Conservation (phyloP, 192 early-diverging fungal genomes). For the Podila clonocystis region DNA sequence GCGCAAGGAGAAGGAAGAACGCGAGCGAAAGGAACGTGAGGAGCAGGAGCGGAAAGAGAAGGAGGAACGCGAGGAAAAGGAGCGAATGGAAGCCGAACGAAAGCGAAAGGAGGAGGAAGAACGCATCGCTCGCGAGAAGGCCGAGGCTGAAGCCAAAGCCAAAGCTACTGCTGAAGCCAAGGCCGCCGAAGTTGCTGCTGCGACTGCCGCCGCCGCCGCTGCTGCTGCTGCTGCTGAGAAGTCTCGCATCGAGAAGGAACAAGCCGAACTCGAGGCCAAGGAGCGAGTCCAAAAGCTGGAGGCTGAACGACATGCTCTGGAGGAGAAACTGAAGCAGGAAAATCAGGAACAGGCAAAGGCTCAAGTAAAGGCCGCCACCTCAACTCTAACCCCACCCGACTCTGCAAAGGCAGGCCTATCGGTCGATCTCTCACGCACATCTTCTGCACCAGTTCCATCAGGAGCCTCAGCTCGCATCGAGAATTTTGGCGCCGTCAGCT, state of each 20-base stretch:
- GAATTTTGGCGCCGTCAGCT: slow-evolving; percentile 55
- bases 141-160: slow-evolving; percentile 32
- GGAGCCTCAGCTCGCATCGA: slow-evolving; percentile 57
- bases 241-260: slow-evolving; percentile 16
- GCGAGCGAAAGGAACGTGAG: slow-evolving; percentile 19
- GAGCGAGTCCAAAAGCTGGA: slow-evolving; percentile 3
- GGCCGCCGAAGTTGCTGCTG: slow-evolving; percentile 12
- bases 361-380: slow-evolving; percentile 11
- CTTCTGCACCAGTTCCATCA: slow-evolving; percentile 54
- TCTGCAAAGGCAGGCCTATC: slow-evolving; percentile 35
- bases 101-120: slow-evolving; percentile 35
- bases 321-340: slow-evolving; percentile 42
- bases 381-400: slow-evolving; percentile 11
- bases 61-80: slow-evolving; percentile 17
- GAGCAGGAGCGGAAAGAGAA: slow-evolving; percentile 42
- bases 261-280: slow-evolving; percentile 24
- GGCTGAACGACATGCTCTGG: background rate
- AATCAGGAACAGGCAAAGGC: slow-evolving; percentile 26
- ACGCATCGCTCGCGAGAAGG: slow-evolving; percentile 38
- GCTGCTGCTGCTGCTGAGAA: slow-evolving; percentile 17
- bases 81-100: slow-evolving; percentile 7
- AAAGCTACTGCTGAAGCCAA: slow-evolving; percentile 23
- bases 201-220: too few relatives aligned
- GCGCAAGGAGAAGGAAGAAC: slow-evolving; percentile 18
- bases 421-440: slow-evolving; percentile 50